These are phyloP conservation scores for Epichloe scottii DNA, from an alignment of 2,329 filamentous ascomycete species.

Conservation along the genomic window DNA sequence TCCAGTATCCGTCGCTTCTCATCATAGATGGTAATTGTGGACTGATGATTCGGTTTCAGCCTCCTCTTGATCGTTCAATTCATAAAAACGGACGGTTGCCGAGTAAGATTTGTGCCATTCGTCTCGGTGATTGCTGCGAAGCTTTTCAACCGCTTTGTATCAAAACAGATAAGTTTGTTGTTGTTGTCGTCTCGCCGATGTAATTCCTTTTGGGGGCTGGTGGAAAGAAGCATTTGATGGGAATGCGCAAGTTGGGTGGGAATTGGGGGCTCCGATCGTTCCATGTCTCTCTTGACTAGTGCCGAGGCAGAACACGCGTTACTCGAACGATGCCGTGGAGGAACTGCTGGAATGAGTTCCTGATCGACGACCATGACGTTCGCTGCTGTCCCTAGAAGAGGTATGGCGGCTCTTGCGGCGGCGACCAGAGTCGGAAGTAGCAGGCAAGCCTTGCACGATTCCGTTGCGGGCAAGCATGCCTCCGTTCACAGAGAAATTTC, in stretches of 20 bases:
- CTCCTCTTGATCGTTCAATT: slow-evolving; percentile 5
- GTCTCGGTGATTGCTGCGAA: slow-evolving; percentile 23
- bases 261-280: neutral
- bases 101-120: slow-evolving; percentile 15
- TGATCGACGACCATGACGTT: slow-evolving; percentile 35
- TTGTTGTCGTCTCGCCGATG: neutral
- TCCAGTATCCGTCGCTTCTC: neutral
- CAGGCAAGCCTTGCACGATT: slow-evolving; percentile 54
- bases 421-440: slow-evolving; percentile 33
- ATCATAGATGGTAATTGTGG: neutral
- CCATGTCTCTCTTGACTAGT: neutral
- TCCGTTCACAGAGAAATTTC: slow-evolving; percentile 93
- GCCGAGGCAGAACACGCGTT: slow-evolving; percentile 11
- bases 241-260: neutral
- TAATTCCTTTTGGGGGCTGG: neutral
- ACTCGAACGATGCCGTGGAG: slow-evolving; percentile 48
- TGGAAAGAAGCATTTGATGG: neutral
- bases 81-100: slow-evolving; percentile 5
- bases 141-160: slow-evolving; percentile 25
- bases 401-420: slow-evolving; percentile 40
- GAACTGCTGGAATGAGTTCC: slow-evolving; percentile 50
- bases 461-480: slow-evolving; percentile 70
- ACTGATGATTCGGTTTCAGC: neutral
- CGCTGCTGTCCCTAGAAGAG: slow-evolving; percentile 33
- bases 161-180: neutral